phyloP scores from a whole-genome alignment of 768 basidiomycete genomes.

The Lentinula guzmanii region DNA sequence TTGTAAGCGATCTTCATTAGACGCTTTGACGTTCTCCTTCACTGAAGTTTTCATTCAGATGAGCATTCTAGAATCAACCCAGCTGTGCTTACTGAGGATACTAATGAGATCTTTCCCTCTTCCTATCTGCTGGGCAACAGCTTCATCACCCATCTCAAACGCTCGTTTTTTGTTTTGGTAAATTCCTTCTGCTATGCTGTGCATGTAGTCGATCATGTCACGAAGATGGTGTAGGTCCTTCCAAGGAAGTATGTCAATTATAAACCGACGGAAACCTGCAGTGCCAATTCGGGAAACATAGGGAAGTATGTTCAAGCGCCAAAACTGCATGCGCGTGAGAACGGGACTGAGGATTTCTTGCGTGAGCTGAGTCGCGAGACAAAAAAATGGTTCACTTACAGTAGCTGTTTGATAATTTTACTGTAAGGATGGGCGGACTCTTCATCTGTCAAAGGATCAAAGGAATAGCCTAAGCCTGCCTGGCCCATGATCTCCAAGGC shows the following conservation, averaged over 20 bases:
- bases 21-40: constrained; percentile 26
- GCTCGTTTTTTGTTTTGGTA: constrained; percentile 22
- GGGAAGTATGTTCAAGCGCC: constrained; percentile 16
- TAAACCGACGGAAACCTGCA: constrained; percentile 20
- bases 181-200: constrained; percentile 19
- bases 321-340: not conserved
- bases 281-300: constrained; percentile 18
- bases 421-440: not conserved
- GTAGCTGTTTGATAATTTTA: not conserved
- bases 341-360: not conserved
- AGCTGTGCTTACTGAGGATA: constrained; percentile 19
- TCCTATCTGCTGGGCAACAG: constrained; percentile 18
- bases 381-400: not conserved
- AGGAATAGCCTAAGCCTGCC: constrained; percentile 1
- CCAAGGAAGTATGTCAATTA: constrained; percentile 16
- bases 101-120: constrained; percentile 31
- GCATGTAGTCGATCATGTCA: constrained; percentile 22
- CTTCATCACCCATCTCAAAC: constrained; percentile 18
- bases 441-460: constrained; percentile 2
- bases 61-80: no score
- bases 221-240: constrained; percentile 16
- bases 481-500: constrained; percentile 1
- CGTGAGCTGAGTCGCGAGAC: not conserved
- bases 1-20: constrained; percentile 22
- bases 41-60: constrained; percentile 17